Evolutionary conservation across 768 basidiomycete genomes (phyloP), one percentile per base, ranked within the genome.

Genomic region (Xanthoconium purpureum): DNA sequence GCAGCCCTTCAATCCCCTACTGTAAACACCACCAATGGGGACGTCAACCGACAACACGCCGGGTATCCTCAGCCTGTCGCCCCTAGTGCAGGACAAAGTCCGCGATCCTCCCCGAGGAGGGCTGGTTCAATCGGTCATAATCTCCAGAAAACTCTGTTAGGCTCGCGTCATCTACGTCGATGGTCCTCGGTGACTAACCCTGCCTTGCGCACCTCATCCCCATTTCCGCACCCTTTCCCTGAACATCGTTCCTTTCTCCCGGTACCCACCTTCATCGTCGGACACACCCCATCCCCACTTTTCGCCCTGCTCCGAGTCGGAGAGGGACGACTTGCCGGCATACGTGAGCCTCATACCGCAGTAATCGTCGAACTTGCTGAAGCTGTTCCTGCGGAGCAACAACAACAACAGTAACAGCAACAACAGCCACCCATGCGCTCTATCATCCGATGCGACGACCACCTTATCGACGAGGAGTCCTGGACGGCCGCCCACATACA

Each of bases 61-160:
- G 69, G 66, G 62, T 61, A 66, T 58, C 47, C 60, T 35, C 66
- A 64, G 32, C 14, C 43, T 30, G 57, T 55, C 50, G 12, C 32
- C n/a, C 50, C 59, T 54, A 42, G 50, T 58, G n/a, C 62, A 56
- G 52, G 63, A 11, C 66, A 54, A 68, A 68, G 66, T 68, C 66
- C 66, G 66, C 66, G 66, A 64, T 69, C 66, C 65, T 69, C 60
- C 66, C 66, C 56, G 38, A 68, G 62, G 58, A 67, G 66, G 67
- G 67, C 67, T 56, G 66, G 65, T 29, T 67, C 66, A 67, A 68
- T 68, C 66, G 67, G 66, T 12, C 66, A 68, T 54, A 69, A 60
- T 59, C 55, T 66, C 3, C 64, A 66, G 56, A 67, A 58, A 64
- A 64, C 64, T 59, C 64, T 66, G 60, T 61, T 45, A 36, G 33